A percentile compares a stretch with the other conserved stretches of the same genome.
These are phyloP conservation scores for Protea cynaroides DNA, from an alignment of 164 flowering plant species.

Conservation along the genomic window DNA sequence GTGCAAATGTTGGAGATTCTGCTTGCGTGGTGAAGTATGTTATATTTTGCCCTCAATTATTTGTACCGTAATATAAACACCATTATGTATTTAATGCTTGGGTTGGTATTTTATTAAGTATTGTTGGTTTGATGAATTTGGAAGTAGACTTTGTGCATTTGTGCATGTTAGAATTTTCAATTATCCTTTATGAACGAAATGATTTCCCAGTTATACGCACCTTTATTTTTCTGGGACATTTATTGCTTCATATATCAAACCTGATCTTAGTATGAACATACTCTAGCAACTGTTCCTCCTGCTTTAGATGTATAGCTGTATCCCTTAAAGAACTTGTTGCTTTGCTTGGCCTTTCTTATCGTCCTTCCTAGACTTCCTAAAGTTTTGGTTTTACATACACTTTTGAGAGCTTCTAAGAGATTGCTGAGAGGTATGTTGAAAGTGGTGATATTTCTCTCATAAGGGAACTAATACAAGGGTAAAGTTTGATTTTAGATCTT, in stretches of 20 bases:
- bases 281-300: not conserved
- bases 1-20: conserved; percentile 99
- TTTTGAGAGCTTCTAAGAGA: not conserved
- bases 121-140: not conserved
- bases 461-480: not conserved
- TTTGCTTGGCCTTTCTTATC: not conserved
- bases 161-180: not conserved
- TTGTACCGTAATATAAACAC: not conserved
- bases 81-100: not conserved
- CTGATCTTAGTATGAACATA: not conserved
- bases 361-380: not conserved
- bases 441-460: not conserved
- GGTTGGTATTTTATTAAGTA: not conserved
- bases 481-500: not conserved
- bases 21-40: conserved; percentile 80
- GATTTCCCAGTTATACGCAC: too few relatives aligned
- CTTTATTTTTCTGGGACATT: too few relatives aligned
- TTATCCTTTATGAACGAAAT: too few relatives aligned
- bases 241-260: too few relatives aligned
- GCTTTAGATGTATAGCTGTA: not conserved
- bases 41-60: conserved; percentile 1
- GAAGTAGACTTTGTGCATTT: not conserved
- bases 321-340: not conserved
- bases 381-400: not conserved
- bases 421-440: not conserved